Base-by-base conservation (phyloP, 2,329 filamentous ascomycete genomes). In the Trichoderma sp. region DNA sequence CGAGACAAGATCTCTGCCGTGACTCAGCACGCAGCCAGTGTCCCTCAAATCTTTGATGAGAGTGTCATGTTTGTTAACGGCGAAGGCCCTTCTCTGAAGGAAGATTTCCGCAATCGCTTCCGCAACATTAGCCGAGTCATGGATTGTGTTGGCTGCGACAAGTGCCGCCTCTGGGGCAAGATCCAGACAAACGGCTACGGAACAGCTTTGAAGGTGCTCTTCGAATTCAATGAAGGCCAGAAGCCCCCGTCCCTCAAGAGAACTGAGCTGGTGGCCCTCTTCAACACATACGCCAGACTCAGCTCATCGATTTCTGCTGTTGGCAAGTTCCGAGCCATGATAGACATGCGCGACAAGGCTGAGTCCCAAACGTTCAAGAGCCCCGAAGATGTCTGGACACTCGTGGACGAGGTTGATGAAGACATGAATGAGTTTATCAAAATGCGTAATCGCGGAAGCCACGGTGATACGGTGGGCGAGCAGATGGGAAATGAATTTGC, bases 141-240 rank as follows among this genome's bases (percentile, higher is more conserved):
- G 97, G 97, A 99, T 84, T 99, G 97, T 80, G 96, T 98, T 24
- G 97, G 97, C 62, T 99, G 97, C 84, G 97, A 99, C 86, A 99
- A 99, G 86, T 99, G 97, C 85, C 92, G 97, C 9, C 91, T 99
- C 3, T 99, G 97, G 97, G 97, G 97, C 66, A 99, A 99, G 85
- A 86, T 99, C 50, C 97, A 99, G 85, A 97, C 95, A 0, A 94
- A 94, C 14, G 97, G 97, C 3, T 98, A 98, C 82, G 97, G 97
- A 67, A 95, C 97, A 0, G 97, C 97, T 0, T 87, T 99, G 77
- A 99, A 99, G 85, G 93, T 99, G 5, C 89, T 99, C 1, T 99
- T 99, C 81, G 97, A 99, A 84, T 97, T 95, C 77, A 95, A 97
- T 79, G 89, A 90, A 81, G 88, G 89, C 79, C 88, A 86, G 78